These are phyloP conservation scores for Ascochyta clinopodiicola DNA, from an alignment of 2,329 filamentous ascomycete genomes.

Conservation along the genomic window DNA sequence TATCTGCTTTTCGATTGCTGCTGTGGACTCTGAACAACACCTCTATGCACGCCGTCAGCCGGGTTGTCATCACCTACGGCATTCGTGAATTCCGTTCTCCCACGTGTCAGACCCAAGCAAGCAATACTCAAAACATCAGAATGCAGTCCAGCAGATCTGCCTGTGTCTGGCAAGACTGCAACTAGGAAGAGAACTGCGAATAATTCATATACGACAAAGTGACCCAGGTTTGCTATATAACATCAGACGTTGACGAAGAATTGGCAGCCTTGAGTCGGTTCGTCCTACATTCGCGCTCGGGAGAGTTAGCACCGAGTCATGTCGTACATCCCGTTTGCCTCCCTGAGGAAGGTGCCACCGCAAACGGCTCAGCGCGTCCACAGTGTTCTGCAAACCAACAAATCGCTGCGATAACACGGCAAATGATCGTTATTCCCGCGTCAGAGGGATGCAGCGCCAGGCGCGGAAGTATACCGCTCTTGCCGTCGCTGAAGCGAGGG, in stretches of 20 bases:
- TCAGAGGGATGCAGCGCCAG: background rate
- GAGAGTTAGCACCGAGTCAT: slow-evolving; percentile 8
- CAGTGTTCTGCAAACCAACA: background rate
- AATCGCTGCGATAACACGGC: slow-evolving; percentile 9
- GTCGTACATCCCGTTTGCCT: background rate
- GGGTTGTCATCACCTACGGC: background rate
- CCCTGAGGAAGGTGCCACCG: slow-evolving; percentile 12
- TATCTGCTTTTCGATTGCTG: background rate
- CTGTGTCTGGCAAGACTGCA: too few species aligned
- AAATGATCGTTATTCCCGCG: slow-evolving; percentile 6
- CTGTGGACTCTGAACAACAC: background rate
- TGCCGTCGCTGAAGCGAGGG: slow-evolving; percentile 7
- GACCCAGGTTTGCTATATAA: too few species aligned
- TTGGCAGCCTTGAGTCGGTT: too few species aligned
- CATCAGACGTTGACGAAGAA: too few species aligned
- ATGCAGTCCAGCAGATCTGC: too few species aligned
- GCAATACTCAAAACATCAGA: too few species aligned
- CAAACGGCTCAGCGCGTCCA: background rate
- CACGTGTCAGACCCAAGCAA: too few species aligned
- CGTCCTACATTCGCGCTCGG: background rate
- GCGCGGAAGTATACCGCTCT: slow-evolving; percentile 13
- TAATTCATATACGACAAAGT: too few species aligned
- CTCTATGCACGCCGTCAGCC: slow-evolving; percentile 1
- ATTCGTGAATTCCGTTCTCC: slow-evolving; percentile 6
- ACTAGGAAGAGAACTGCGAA: too few species aligned